Conservation (phyloP, 2,329 filamentous ascomycete species). For the Erysiphe pulchra region DNA sequence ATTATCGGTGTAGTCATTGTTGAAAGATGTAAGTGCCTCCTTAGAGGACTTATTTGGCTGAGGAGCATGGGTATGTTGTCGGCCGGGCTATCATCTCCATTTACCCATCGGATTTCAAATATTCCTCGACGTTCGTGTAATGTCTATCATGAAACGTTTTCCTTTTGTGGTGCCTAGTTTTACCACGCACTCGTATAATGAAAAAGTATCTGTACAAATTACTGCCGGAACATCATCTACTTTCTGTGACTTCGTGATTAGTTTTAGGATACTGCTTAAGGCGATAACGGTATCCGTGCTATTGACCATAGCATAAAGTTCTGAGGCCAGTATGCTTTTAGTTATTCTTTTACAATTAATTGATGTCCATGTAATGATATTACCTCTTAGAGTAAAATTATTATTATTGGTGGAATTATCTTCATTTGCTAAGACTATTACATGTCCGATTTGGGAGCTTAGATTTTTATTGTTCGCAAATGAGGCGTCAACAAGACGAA, state of each 20-base stretch:
- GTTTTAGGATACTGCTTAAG: background rate
- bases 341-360: conserved; percentile 1
- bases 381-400: background rate
- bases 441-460: background rate
- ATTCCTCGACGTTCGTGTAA: background rate
- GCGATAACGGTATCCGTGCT: conserved; percentile 1
- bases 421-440: background rate
- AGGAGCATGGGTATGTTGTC: too few species aligned
- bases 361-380: background rate
- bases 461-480: conserved; percentile 1
- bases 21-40: too few species aligned
- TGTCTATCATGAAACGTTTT: background rate
- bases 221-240: background rate
- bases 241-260: background rate
- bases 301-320: conserved; percentile 1
- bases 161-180: background rate
- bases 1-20: background rate
- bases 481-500: background rate
- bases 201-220: background rate
- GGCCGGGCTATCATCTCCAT: background rate
- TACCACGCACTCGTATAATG: background rate
- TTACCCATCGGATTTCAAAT: background rate
- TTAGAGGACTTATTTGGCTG: too few species aligned
- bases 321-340: background rate
- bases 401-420: background rate